Conservation (phyloP, 331 rosid species). For the Spiraea crenata region DNA sequence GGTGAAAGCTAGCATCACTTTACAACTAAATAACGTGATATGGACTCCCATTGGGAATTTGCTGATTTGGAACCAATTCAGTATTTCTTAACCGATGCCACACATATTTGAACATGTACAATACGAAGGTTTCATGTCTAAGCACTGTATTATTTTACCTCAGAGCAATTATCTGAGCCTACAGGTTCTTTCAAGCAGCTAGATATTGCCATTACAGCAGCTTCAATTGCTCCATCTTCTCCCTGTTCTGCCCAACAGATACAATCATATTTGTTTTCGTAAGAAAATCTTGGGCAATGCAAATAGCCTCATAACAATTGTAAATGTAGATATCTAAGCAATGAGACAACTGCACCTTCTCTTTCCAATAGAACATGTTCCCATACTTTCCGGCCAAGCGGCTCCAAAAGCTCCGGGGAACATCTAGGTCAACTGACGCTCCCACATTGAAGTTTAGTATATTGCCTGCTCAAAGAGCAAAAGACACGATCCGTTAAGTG, state of each 20-base stretch:
- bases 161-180: constrained; percentile 82
- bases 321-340: constrained; percentile 1
- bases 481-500: background rate
- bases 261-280: background rate
- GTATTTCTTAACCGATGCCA: background rate
- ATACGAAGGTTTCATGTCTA: background rate
- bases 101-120: background rate
- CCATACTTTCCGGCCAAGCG: constrained; percentile 95
- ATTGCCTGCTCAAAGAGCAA: constrained; percentile 57
- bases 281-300: background rate
- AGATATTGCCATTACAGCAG: constrained; percentile 91
- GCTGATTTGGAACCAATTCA: background rate
- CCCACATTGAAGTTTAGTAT: constrained; percentile 80
- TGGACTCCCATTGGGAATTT: background rate
- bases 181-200: constrained; percentile 88
- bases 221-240: constrained; percentile 89
- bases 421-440: constrained; percentile 76
- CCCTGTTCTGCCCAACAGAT: constrained; percentile 52
- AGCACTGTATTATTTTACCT: constrained; percentile 51
- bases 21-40: no score
- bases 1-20: no score
- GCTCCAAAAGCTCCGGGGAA: constrained; percentile 97
- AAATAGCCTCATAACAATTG: constrained; percentile 11
- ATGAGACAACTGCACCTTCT: constrained; percentile 54
- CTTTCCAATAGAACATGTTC: constrained; percentile 93